Percentiles rank a stretch among this genome's conserved stretches.
phyloP scores from a whole-genome alignment of 2,329 filamentous ascomycete species.

The Aspergillus sp. region DNA sequence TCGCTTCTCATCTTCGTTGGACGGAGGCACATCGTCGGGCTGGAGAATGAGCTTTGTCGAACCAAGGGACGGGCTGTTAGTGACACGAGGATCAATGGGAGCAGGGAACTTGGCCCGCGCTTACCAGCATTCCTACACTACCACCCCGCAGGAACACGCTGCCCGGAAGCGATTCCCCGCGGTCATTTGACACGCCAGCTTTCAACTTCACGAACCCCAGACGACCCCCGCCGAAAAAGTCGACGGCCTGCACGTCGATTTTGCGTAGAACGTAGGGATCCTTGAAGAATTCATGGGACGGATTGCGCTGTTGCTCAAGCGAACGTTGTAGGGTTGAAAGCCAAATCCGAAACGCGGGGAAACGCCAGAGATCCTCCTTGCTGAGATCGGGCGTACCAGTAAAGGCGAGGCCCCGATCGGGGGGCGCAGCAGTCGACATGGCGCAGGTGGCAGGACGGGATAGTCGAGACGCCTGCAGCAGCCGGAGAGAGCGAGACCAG shows the following conservation, averaged over 20 bases:
- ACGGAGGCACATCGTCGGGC: constrained; percentile 47
- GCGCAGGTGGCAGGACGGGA: background rate
- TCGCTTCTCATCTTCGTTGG: constrained; percentile 45
- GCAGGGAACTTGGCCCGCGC: constrained; percentile 11
- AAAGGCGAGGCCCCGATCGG: constrained; percentile 1
- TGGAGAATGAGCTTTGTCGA: constrained; percentile 52
- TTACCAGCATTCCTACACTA: constrained; percentile 58
- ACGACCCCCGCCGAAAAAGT: constrained; percentile 51
- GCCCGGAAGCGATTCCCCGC: constrained; percentile 54
- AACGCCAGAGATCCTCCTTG: constrained; percentile 47
- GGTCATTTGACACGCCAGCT: constrained; percentile 53
- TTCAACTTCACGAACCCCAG: constrained; percentile 60
- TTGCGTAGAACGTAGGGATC: constrained; percentile 52
- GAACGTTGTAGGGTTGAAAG: constrained; percentile 50
- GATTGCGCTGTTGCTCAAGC: constrained; percentile 46
- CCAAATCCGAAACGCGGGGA: constrained; percentile 58
- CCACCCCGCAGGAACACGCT: constrained; percentile 59
- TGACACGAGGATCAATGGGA: background rate
- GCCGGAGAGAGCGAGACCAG: background rate
- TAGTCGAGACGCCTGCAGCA: background rate
- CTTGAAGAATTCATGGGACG: constrained; percentile 51
- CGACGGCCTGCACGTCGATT: constrained; percentile 56
- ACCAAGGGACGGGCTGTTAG: background rate
- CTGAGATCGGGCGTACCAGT: constrained; percentile 43
- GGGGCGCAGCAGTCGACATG: background rate